Evolutionary conservation across 768 basidiomycete species (phyloP), one percentile per base, ranked within the genome.

Genomic region (Pulveroboletus sp.): DNA sequence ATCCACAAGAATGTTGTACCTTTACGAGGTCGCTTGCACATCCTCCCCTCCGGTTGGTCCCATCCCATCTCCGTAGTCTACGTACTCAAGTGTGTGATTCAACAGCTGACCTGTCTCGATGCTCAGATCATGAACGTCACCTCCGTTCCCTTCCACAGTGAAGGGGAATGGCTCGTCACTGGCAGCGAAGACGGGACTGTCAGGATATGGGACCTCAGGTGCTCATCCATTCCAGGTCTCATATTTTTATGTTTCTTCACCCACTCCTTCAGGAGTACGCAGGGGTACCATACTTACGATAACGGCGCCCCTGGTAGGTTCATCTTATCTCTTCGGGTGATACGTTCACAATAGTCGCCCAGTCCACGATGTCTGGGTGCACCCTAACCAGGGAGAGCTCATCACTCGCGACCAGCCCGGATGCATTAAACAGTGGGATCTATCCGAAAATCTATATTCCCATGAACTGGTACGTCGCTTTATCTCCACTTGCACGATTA

Each of bases 131-230:
- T 80, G 60, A 98, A 98, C 67, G 84, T 98, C 38, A 96, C 94
- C 15, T 86, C 92, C 17, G 80, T 98, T 17, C 94, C 89, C 49
- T 98, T 97, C 72, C 92, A 95, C 68, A 86, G 81, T 58, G 93
- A 98, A 71, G 93, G 93, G 2, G 95, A 97, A 69, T 99, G 96
- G 96, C 74, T 99, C 24, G 96, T 95, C 21, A 96, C 94, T 37
- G 93, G 91, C 45, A 93, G 92, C 64, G 96, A 99, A 65, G 96
- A 99, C 66, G 86, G 92, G 3, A 93, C 91, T 8, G 93, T 99
- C 70, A 93, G 93, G 71, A 96, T 98, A 59, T 99, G 96, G 96
- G 95, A 99, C 76, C 86, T 96, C 55, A 81, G 93, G 94, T 93
- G 60, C 78, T 68, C 28, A 33, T 40, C 37, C 32, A 45, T 52